phyloP scores from a whole-genome alignment of 1,284 basidiomycete species.

The Cutaneotrichosporon curvatum region DNA sequence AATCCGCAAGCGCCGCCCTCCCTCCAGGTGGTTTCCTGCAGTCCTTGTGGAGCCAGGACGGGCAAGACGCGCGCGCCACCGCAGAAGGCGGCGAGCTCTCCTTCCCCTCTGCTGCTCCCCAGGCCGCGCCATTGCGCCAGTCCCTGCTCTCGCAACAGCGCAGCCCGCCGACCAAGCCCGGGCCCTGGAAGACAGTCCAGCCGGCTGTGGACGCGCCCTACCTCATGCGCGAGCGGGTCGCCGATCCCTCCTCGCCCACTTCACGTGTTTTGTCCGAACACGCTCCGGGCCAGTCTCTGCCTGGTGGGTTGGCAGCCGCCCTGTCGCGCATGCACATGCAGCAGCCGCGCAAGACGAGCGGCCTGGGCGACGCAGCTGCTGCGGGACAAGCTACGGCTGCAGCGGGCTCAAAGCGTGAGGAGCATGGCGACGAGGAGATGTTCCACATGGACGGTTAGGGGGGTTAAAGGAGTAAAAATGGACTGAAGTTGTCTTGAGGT shows the following conservation, averaged over 20 bases:
- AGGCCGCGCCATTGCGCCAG: constrained; percentile 17
- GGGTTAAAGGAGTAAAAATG: no score
- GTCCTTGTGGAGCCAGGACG: constrained; percentile 40
- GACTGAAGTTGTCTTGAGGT: no score
- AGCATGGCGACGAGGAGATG: constrained; percentile 18
- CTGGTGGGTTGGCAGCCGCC: constrained; percentile 43
- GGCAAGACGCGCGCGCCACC: constrained; percentile 33
- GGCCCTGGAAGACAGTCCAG: constrained; percentile 3
- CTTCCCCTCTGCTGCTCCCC: constrained; percentile 25
- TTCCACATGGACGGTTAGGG: constrained; percentile 21
- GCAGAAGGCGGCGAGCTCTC: constrained; percentile 18
- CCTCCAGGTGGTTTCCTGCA: constrained; percentile 36
- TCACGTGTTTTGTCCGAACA: constrained; percentile 39
- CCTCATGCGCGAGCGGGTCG: constrained; percentile 18
- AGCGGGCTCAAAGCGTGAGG: constrained; percentile 6
- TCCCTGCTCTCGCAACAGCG: constrained; percentile 34
- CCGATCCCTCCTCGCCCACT: constrained; percentile 29
- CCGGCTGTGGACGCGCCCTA: constrained; percentile 24
- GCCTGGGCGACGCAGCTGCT: constrained; percentile 1
- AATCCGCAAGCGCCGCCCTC: constrained; percentile 41
- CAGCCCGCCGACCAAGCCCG: constrained; percentile 16
- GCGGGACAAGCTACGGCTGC: background rate
- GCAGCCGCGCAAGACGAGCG: constrained; percentile 9
- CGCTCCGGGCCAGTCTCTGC: constrained; percentile 43
- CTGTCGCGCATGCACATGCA: constrained; percentile 44